phyloP scores from a whole-genome alignment of 164 flowering plant species.

The Chloranthus sessilifolius region DNA sequence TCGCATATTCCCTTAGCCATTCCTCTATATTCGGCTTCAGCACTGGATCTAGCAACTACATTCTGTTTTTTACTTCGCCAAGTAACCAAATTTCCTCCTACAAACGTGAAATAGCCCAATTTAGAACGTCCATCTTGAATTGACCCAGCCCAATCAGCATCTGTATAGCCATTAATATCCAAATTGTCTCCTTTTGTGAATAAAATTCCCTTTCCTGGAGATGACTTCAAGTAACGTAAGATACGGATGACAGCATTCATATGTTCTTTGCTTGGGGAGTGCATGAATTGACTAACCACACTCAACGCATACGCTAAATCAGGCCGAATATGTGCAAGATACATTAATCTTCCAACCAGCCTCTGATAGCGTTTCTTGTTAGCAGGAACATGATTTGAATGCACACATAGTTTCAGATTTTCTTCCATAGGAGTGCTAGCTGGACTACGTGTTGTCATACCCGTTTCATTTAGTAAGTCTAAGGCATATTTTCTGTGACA shows the following conservation, averaged over 20 bases:
- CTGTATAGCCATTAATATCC: background rate
- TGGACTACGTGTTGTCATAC: background rate
- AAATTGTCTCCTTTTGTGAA: background rate
- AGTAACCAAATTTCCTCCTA: no score
- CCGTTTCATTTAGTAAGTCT: background rate
- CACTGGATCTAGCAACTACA: no score
- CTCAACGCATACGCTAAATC: conserved; percentile 1
- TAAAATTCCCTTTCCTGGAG: background rate
- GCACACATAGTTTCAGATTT: background rate
- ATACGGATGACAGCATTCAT: background rate
- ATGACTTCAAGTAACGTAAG: no score
- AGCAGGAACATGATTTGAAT: conserved; percentile 5
- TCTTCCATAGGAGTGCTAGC: no score
- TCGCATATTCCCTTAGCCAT: no score
- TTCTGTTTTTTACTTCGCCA: no score
- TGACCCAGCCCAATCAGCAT: background rate
- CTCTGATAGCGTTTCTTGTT: conserved; percentile 1
- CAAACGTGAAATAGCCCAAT: no score
- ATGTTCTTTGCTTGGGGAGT: background rate
- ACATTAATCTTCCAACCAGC: conserved; percentile 3
- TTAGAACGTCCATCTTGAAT: background rate
- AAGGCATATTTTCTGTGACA: conserved; percentile 1
- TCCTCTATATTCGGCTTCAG: no score
- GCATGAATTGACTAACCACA: background rate
- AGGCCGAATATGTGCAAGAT: conserved; percentile 5